Evolutionary conservation across 2,329 filamentous ascomycete genomes (phyloP).

Genomic region (Bertia moriformis): DNA sequence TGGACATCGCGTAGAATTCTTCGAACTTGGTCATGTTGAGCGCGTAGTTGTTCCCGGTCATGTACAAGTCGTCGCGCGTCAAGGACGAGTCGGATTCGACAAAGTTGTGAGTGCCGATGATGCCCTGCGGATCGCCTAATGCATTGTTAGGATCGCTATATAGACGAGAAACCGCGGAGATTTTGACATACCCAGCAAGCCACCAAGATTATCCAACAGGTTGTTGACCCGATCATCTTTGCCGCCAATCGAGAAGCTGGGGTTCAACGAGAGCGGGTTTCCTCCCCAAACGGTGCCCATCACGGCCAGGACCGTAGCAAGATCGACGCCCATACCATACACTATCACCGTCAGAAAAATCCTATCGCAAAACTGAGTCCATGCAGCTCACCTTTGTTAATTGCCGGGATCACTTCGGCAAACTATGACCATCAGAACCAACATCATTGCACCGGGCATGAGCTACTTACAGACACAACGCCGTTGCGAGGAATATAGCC

Average conservation of each 20-base stretch:
- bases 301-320: conserved; percentile 23
- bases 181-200: conserved; percentile 19
- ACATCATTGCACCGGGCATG: neutral
- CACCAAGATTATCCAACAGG: conserved; percentile 24
- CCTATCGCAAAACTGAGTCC: neutral
- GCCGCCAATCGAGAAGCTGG: conserved; percentile 36
- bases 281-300: conserved; percentile 32
- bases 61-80: conserved; percentile 35
- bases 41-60: conserved; percentile 29
- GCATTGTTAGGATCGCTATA: no score
- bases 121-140: conserved; percentile 25
- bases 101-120: conserved; percentile 36
- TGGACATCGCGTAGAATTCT: conserved; percentile 24
- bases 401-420: conserved; percentile 14
- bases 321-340: conserved; percentile 29
- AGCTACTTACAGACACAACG: conserved; percentile 6
- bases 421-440: conserved; percentile 1
- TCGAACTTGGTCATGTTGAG: conserved; percentile 36
- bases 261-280: conserved; percentile 30
- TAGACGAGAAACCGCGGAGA: neutral
- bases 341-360: conserved; percentile 11
- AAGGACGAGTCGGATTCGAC: conserved; percentile 37
- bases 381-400: conserved; percentile 13
- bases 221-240: conserved; percentile 19
- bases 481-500: conserved; percentile 12